These are phyloP conservation scores for Cetradonia linearis DNA, from an alignment of 495 filamentous ascomycete genomes.

Conservation along the genomic window DNA sequence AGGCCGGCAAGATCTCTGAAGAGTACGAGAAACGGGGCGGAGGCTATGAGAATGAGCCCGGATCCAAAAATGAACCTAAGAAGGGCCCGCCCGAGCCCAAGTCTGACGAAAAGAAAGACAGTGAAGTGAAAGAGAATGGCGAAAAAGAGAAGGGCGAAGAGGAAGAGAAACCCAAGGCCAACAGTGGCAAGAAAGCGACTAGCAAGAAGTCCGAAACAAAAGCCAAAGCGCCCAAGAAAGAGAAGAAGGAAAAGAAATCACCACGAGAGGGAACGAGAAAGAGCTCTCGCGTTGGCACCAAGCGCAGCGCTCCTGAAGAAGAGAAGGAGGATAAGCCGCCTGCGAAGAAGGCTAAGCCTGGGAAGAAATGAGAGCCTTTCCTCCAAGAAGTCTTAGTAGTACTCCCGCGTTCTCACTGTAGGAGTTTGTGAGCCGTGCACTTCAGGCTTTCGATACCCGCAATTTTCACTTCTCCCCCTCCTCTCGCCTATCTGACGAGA, in stretches of 20 bases:
- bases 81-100: slow-evolving; percentile 39
- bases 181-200: slow-evolving; percentile 26
- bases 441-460: not conserved
- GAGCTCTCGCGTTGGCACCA: slow-evolving; percentile 25
- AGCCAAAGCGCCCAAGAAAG: slow-evolving; percentile 25
- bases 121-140: slow-evolving; percentile 20
- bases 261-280: slow-evolving; percentile 24
- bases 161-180: slow-evolving; percentile 27
- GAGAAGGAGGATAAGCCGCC: slow-evolving; percentile 26
- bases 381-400: not conserved
- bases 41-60: slow-evolving; percentile 41
- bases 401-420: not conserved
- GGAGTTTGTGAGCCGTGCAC: not conserved
- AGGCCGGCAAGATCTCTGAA: slow-evolving; percentile 42
- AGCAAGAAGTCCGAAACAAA: slow-evolving; percentile 26
- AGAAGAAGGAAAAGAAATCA: slow-evolving; percentile 26
- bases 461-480: not conserved
- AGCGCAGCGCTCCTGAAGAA: slow-evolving; percentile 24
- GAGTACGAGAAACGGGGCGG: slow-evolving; percentile 46
- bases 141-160: slow-evolving; percentile 17
- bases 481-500: not conserved
- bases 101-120: slow-evolving; percentile 24
- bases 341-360: slow-evolving; percentile 39
- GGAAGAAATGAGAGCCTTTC: slow-evolving; percentile 16
- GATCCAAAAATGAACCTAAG: slow-evolving; percentile 43